phyloP scores from a whole-genome alignment of 805 yeast genomes.

The Vanderwaltozyma yarrowii region DNA sequence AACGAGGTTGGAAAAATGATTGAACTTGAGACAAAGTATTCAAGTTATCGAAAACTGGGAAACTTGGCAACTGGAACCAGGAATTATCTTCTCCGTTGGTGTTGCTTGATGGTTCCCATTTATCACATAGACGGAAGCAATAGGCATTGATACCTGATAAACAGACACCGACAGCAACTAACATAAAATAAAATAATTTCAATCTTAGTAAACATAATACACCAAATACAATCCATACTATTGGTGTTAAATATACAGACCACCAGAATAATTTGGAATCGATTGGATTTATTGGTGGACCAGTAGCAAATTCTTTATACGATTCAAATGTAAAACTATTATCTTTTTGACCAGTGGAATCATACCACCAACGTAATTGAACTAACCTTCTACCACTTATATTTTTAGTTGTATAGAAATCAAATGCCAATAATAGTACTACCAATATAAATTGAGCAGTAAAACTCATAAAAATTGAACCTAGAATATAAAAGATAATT shows the following conservation, averaged over 20 bases:
- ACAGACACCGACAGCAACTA: slow-evolving; percentile 57
- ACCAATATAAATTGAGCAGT: slow-evolving; percentile 59
- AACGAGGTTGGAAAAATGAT: slow-evolving; percentile 18
- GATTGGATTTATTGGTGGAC: slow-evolving; percentile 63
- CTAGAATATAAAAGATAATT: slow-evolving; percentile 24
- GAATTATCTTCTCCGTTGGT: slow-evolving; percentile 7
- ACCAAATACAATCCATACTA: slow-evolving; percentile 64
- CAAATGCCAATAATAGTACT: slow-evolving; percentile 70
- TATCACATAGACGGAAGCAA: slow-evolving; percentile 88
- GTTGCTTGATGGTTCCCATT: slow-evolving; percentile 45
- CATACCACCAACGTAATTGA: slow-evolving; percentile 97
- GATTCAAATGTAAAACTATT: slow-evolving; percentile 27
- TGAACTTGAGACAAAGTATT: slow-evolving; percentile 18
- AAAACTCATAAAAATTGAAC: slow-evolving; percentile 25
- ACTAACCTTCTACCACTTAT: slow-evolving; percentile 83
- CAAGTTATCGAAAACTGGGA: slow-evolving; percentile 22
- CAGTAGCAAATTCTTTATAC: slow-evolving; percentile 31
- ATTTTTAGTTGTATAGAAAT: slow-evolving; percentile 90
- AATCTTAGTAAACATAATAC: slow-evolving; percentile 70
- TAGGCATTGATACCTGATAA: slow-evolving; percentile 73
- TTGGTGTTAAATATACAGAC: slow-evolving; percentile 65
- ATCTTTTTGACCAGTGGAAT: slow-evolving; percentile 33
- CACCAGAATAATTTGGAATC: slow-evolving; percentile 88
- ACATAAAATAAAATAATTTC: slow-evolving; percentile 53
- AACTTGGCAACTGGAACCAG: slow-evolving; percentile 24